Percentiles rank a stretch among this genome's conserved stretches.
These are phyloP conservation scores for Fonsecaea monophora DNA, from an alignment of 2,329 filamentous ascomycete species.

Conservation along the genomic window DNA sequence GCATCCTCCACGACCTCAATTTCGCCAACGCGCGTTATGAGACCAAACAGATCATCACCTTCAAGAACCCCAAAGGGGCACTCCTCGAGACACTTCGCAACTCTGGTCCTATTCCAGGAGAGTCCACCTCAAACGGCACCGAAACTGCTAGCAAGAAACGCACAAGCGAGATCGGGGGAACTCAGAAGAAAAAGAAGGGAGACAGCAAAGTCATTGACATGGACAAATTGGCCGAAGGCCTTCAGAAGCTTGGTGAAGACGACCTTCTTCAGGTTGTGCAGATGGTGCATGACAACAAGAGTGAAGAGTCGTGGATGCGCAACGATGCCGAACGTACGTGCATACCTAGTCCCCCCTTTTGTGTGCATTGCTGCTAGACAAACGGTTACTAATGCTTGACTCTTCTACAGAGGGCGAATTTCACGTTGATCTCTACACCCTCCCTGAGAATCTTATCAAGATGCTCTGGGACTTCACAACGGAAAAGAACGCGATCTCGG, in stretches of 20 bases:
- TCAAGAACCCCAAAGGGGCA: slow-evolving; percentile 78
- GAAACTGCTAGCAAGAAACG: slow-evolving; percentile 66
- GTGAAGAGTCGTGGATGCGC: slow-evolving; percentile 90
- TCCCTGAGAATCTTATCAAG: slow-evolving; percentile 86
- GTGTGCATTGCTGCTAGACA: slow-evolving; percentile 19
- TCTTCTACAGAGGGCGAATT: slow-evolving; percentile 82
- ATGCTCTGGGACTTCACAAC: slow-evolving; percentile 90
- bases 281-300: slow-evolving; percentile 97
- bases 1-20: slow-evolving; percentile 87
- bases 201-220: slow-evolving; percentile 76
- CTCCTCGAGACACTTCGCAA: slow-evolving; percentile 80
- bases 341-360: slow-evolving; percentile 8
- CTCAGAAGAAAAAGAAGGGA: slow-evolving; percentile 74
- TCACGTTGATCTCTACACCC: slow-evolving; percentile 96
- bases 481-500: slow-evolving; percentile 46
- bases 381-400: not conserved
- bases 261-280: slow-evolving; percentile 94
- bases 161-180: slow-evolving; percentile 51
- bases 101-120: slow-evolving; percentile 82
- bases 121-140: slow-evolving; percentile 61
- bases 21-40: slow-evolving; percentile 85
- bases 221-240: slow-evolving; percentile 92
- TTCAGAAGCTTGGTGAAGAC: slow-evolving; percentile 89
- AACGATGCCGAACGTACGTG: slow-evolving; percentile 92
- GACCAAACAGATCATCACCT: slow-evolving; percentile 76